Base-by-base conservation (phyloP, 108 stramenopile genomes). In the Cylindrotheca fusiformis region DNA sequence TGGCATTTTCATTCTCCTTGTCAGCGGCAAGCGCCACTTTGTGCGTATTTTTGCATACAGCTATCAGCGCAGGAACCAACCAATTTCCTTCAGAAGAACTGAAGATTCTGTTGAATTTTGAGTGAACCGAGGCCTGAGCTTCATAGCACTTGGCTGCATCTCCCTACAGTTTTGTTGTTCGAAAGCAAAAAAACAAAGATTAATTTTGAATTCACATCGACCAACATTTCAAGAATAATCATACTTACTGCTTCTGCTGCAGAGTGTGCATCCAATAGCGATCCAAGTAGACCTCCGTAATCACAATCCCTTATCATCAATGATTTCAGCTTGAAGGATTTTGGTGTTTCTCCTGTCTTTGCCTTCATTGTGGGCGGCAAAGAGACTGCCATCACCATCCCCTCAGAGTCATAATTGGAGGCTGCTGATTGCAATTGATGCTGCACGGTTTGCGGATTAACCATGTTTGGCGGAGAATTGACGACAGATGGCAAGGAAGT, bases 1-100 rank as follows among this genome's bases (percentile, higher is more conserved):
- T 52, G 4, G 46, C 32, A 30, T 52, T 53, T n/a, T 71, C 46
- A 12, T 57, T 55, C 0, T 67, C 50, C 31, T 51, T 47, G 55
- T 93, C 91, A 22, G 92, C 92, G 1, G 67, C 64, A 3, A 77
- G 56, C 10, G 88, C 92, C 33, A 78, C 60, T 5, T 72, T 67
- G 66, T 88, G 79, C 1, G 92, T 90, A 28, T 78, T 83, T 25
- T 83, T 77, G 67, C 92, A 93, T 30, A 81, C 72, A 1, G 76
- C 70, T 41, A 88, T 79, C 24, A 93, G 56, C n/a, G 86, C 80
- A 23, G 92, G 92, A 44, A 93, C 77, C 41, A 93, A 69, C 85
- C 83, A 85, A 63, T 93, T 93, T 48, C 92, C 92, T 48, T 76
- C 72, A 33, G 81, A 83, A 4, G 83, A 80, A 17, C 79, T 63